Percentiles rank a stretch among this genome's conserved stretches.
Conservation (phyloP, 2,329 filamentous ascomycete species). For the Lasiodiplodia sp. region DNA sequence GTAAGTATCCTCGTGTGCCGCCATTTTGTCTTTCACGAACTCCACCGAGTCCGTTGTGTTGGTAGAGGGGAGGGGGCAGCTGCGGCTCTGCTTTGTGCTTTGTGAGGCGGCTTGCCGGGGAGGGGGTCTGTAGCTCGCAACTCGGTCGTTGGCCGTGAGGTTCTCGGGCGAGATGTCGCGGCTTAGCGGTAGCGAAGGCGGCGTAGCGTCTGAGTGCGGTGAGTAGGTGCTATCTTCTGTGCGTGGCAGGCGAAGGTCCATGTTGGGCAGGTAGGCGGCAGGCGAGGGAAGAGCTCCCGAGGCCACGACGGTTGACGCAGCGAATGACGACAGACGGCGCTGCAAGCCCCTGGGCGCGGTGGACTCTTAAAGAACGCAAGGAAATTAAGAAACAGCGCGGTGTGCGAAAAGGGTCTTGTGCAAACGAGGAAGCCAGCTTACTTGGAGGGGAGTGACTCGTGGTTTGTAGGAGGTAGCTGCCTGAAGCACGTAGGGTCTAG, state of each 20-base stretch:
- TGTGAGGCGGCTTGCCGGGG: slow-evolving; percentile 4
- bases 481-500: slow-evolving; percentile 22
- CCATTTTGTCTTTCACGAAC: slow-evolving; percentile 2
- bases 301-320: slow-evolving; percentile 24
- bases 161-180: slow-evolving; percentile 15
- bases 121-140: slow-evolving; percentile 19
- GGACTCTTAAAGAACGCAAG: slow-evolving; percentile 3
- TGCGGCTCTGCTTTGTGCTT: slow-evolving; percentile 14
- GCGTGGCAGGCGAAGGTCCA: slow-evolving; percentile 26
- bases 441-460: slow-evolving; percentile 18
- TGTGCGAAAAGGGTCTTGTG: background rate
- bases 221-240: slow-evolving; percentile 27
- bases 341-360: slow-evolving; percentile 23
- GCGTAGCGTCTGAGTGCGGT: slow-evolving; percentile 23
- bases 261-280: slow-evolving; percentile 22
- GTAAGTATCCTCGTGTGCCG: slow-evolving; percentile 2
- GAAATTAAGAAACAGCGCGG: slow-evolving; percentile 25
- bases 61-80: background rate
- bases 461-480: slow-evolving; percentile 13
- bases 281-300: slow-evolving; percentile 21
- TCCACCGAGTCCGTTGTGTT: slow-evolving; percentile 6
- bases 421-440: slow-evolving; percentile 27
- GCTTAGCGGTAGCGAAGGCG: slow-evolving; percentile 14
- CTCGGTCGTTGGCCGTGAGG: slow-evolving; percentile 20
- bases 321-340: slow-evolving; percentile 20